Conservation (phyloP, 345 rosid species). For the Reutealis trisperma region DNA sequence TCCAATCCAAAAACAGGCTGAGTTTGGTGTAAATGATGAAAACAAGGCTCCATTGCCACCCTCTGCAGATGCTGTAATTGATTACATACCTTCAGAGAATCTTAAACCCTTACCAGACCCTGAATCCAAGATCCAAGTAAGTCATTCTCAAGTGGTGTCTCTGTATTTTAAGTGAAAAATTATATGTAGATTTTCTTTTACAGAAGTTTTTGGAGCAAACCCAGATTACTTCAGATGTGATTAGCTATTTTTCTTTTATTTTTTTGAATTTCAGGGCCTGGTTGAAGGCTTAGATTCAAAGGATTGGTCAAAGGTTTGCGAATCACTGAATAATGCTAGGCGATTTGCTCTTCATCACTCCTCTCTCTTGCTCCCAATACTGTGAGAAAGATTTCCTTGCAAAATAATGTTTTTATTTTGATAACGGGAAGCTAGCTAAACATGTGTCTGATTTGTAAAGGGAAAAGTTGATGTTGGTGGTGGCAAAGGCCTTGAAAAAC, state of each 20-base stretch:
- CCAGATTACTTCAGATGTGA: background rate
- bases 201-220: background rate
- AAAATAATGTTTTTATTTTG: background rate
- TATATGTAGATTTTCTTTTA: background rate
- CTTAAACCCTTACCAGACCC: constrained; percentile 58
- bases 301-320: constrained; percentile 62
- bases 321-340: constrained; percentile 60
- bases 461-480: constrained; percentile 65
- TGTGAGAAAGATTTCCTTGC: constrained; percentile 41
- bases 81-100: constrained; percentile 66
- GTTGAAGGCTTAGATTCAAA: constrained; percentile 70
- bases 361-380: constrained; percentile 53
- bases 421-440: background rate
- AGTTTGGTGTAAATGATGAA: constrained; percentile 50
- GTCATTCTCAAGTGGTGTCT: constrained; percentile 1
- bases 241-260: background rate
- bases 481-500: constrained; percentile 83
- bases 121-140: constrained; percentile 49
- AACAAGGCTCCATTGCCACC: constrained; percentile 49
- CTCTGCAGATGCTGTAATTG: constrained; percentile 46
- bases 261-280: constrained; percentile 38
- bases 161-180: background rate
- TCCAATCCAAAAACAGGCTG: constrained; percentile 34
- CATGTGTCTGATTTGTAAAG: constrained; percentile 31
- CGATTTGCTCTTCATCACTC: constrained; percentile 68